Conservation (phyloP, 208 protist species). For the Vickermania spadyakhi region DNA sequence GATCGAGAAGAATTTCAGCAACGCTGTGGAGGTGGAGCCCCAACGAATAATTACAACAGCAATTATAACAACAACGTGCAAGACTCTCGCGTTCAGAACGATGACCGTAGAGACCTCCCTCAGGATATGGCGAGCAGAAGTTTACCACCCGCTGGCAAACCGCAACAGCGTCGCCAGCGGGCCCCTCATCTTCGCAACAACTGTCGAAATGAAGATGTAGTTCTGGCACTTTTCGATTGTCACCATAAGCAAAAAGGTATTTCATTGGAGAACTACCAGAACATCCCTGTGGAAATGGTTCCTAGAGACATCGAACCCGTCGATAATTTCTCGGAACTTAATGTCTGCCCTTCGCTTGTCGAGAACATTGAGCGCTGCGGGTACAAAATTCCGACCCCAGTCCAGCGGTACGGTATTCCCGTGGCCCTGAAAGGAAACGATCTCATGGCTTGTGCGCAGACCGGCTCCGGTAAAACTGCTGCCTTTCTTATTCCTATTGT, state of each 20-base stretch:
- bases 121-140: constrained; percentile 1
- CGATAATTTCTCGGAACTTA: constrained; percentile 76
- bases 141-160: neutral
- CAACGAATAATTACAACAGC: constrained; percentile 4
- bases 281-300: constrained; percentile 80
- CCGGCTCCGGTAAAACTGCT: constrained; percentile 98
- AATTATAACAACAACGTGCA: constrained; percentile 3
- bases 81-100: constrained; percentile 8
- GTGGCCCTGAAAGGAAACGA: constrained; percentile 89
- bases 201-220: constrained; percentile 58
- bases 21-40: constrained; percentile 9
- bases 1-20: constrained; percentile 8
- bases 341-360: constrained; percentile 75
- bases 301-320: constrained; percentile 61
- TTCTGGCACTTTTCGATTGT: constrained; percentile 56
- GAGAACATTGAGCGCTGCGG: constrained; percentile 92
- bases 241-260: constrained; percentile 75
- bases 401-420: constrained; percentile 97
- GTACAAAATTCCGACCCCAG: constrained; percentile 96
- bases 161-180: constrained; percentile 20
- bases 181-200: constrained; percentile 61
- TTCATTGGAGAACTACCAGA: constrained; percentile 74
- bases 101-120: constrained; percentile 5
- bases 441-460: constrained; percentile 98
- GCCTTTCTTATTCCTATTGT: constrained; percentile 97